phyloP scores from a whole-genome alignment of 2,329 filamentous ascomycete genomes.

The Ophiocordyceps polyrhachis-furcata region DNA sequence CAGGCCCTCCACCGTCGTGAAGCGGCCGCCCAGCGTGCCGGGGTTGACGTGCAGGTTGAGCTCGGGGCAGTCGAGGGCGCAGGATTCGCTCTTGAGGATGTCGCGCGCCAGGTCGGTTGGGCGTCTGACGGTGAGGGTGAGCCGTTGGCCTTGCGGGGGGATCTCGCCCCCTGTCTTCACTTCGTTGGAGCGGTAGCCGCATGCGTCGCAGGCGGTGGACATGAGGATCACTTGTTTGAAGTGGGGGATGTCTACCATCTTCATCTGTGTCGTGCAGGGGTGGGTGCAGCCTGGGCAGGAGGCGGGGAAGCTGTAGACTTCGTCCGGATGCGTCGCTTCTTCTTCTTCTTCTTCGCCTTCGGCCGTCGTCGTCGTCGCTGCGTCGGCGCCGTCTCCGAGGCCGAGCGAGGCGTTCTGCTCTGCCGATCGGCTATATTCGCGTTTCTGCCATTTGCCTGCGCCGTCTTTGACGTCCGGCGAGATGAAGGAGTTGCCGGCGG shows the following conservation, averaged over 20 bases:
- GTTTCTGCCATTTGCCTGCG: conserved; percentile 75
- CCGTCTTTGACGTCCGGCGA: conserved; percentile 65
- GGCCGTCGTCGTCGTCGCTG: conserved; percentile 33
- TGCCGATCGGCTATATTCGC: conserved; percentile 62
- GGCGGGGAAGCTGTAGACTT: conserved; percentile 84
- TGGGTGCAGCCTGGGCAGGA: conserved; percentile 82
- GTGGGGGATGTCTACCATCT: conserved; percentile 94
- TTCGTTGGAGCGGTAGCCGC: conserved; percentile 89
- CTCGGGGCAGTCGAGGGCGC: conserved; percentile 70
- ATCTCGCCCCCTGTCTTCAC: conserved; percentile 94
- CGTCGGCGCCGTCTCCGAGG: conserved; percentile 43
- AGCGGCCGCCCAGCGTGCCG: conserved; percentile 84
- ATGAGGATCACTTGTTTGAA: conserved; percentile 97
- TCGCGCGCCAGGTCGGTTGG: conserved; percentile 67
- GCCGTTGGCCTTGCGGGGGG: conserved; percentile 67
- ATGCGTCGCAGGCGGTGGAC: conserved; percentile 80
- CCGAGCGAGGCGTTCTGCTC: conserved; percentile 81
- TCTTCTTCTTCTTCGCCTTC: conserved; percentile 17
- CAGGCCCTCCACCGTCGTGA: conserved; percentile 91
- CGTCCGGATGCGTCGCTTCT: conserved; percentile 79
- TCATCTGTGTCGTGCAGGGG: conserved; percentile 83
- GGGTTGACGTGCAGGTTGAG: conserved; percentile 76
- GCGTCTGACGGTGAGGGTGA: conserved; percentile 60
- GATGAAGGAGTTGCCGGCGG: conserved; percentile 92
- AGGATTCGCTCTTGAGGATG: conserved; percentile 92